Percentiles rank a stretch among this genome's conserved stretches.
These are phyloP conservation scores for Wickerhamiella spandovensis DNA, from an alignment of 805 yeast genomes.

Conservation along the genomic window DNA sequence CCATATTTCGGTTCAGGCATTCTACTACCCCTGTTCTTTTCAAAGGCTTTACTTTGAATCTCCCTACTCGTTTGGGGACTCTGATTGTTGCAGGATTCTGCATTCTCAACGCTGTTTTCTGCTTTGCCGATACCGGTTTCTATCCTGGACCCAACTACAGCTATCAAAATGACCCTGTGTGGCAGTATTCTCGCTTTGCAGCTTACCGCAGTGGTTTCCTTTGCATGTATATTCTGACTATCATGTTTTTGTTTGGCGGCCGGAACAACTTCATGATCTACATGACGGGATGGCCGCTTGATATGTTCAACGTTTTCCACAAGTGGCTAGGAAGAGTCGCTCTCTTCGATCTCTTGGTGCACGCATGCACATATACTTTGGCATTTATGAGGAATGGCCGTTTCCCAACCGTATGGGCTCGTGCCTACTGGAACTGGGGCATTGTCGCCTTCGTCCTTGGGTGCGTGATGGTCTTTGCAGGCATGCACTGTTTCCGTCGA, in stretches of 20 bases:
- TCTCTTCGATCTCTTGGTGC: slow-evolving; percentile 36
- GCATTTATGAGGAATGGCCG: slow-evolving; percentile 28
- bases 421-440: slow-evolving; percentile 26
- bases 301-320: slow-evolving; percentile 46
- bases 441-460: slow-evolving; percentile 31
- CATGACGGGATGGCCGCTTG: slow-evolving; percentile 42
- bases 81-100: slow-evolving; percentile 25
- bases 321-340: slow-evolving; percentile 46
- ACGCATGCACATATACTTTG: slow-evolving; percentile 39
- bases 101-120: slow-evolving; percentile 22
- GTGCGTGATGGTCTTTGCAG: slow-evolving; percentile 35
- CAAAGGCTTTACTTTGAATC: slow-evolving; percentile 7
- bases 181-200: not conserved
- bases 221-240: slow-evolving; percentile 30
- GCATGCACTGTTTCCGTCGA: slow-evolving; percentile 39
- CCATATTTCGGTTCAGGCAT: not conserved
- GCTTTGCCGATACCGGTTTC: slow-evolving; percentile 9
- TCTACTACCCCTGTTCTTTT: not conserved
- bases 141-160: not conserved
- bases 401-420: slow-evolving; percentile 16
- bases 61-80: slow-evolving; percentile 31
- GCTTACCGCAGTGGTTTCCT: slow-evolving; percentile 9
- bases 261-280: slow-evolving; percentile 50
- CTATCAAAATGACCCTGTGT: not conserved
- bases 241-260: slow-evolving; percentile 48